Evolutionary conservation across 2,329 filamentous ascomycete species (phyloP).

Genomic region (Penicillium sclerotiorum): DNA sequence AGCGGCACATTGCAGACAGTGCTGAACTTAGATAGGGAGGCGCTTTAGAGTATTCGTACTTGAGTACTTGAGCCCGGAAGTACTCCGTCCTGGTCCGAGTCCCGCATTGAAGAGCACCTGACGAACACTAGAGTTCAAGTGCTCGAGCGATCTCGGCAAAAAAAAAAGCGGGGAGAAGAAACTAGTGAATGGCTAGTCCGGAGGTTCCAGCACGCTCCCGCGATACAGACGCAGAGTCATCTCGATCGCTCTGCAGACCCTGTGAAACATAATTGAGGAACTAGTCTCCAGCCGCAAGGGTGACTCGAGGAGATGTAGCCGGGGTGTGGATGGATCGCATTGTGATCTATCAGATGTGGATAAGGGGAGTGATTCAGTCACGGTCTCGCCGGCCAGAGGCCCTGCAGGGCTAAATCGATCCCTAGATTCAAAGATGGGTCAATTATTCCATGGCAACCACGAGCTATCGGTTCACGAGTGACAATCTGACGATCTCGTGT

Average conservation of each 20-base stretch:
- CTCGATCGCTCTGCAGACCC: neutral
- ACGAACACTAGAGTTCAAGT: neutral
- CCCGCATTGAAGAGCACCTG: neutral
- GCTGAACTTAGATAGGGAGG: no score
- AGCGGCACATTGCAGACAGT: neutral
- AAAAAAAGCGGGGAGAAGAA: neutral
- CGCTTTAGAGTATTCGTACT: neutral
- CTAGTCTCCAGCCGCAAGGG: neutral
- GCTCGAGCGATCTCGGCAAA: neutral
- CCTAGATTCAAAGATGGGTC: neutral
- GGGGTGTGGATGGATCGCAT: neutral
- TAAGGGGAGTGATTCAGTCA: neutral
- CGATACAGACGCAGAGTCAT: neutral
- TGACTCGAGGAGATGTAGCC: neutral
- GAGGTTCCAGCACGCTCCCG: neutral
- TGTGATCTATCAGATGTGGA: conserved; percentile 2
- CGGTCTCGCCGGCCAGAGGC: no score
- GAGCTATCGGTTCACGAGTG: neutral
- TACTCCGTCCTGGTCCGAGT: no score
- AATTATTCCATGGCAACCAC: neutral
- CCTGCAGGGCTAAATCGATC: no score
- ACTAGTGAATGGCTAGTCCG: neutral
- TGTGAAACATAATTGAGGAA: conserved; percentile 5
- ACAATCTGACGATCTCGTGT: neutral
- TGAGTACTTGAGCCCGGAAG: no score